phyloP scores from a whole-genome alignment of 805 yeast genomes.

The Candida xiaguanensis region DNA sequence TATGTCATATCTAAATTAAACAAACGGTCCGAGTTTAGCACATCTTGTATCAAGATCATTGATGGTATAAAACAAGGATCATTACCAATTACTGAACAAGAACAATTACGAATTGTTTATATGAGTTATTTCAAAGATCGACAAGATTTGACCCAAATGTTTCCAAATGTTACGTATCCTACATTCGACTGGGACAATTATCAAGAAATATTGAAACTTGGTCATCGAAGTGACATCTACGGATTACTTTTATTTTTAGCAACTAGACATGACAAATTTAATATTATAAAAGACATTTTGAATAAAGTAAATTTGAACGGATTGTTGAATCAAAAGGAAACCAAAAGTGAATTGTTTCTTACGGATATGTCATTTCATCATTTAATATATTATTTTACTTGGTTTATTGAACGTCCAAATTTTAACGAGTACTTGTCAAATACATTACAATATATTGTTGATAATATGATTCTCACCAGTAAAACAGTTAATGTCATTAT shows the following conservation, averaged over 20 bases:
- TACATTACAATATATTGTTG: conserved; percentile 1
- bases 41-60: conserved; percentile 19
- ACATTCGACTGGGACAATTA: conserved; percentile 20
- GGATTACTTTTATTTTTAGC: conserved; percentile 23
- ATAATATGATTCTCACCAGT: conserved; percentile 1
- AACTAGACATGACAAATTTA: conserved; percentile 21
- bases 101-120: conserved; percentile 26
- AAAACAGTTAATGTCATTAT: conserved; percentile 2
- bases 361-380: conserved; percentile 5
- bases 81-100: conserved; percentile 27
- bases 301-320: neutral
- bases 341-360: neutral
- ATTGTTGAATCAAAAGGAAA: neutral
- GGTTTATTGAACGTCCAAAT: conserved; percentile 2
- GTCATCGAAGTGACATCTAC: conserved; percentile 1
- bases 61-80: conserved; percentile 24
- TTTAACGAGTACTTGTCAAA: neutral
- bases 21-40: neutral
- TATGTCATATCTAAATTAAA: conserved; percentile 14
- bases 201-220: conserved; percentile 14
- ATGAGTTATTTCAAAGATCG: conserved; percentile 31
- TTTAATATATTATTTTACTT: conserved; percentile 9
- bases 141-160: conserved; percentile 14
- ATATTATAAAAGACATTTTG: conserved; percentile 20
- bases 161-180: conserved; percentile 6